Evolutionary conservation across 1,284 basidiomycete genomes (phyloP), one percentile per base, ranked within the genome.

Genomic region (Apiotrichum akiyoshidainum): DNA sequence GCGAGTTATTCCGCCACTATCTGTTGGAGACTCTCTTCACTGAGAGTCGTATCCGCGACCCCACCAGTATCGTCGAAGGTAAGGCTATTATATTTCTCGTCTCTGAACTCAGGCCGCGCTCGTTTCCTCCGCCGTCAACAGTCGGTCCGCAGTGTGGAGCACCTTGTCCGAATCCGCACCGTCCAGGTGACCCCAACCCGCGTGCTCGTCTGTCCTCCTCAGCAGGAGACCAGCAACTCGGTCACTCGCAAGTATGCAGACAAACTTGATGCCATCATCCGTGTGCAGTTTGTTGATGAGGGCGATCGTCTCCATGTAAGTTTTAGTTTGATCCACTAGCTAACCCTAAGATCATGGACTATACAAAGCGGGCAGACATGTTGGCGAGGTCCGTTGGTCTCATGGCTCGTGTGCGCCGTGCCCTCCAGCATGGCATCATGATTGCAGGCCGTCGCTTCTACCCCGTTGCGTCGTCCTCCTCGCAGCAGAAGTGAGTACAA

Each of bases 251-350:
- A 59, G 19, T 77, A 78, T 53, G 47, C 54, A 0, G 62, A 76
- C 45, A 54, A 65, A 14, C 58, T 75, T 0, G 72, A 78, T 50
- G 73, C 67, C 34, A 73, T 79, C 46, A 66, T 78, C 26, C 69
- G 78, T 6, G 77, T 78, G 0, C 68, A 72, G 54, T 78, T 79
- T 56, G 65, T 67, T 0, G 78, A 79, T 51, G 76, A 79, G 46
- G 70, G 74, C 35, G 74, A 74, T 45, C 61, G 64, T 22, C 59
- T 79, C 1, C 69, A 69, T 53, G 74, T 77, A 42, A 60, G 73
- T 8, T 12, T 11, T 17, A 10, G 26, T 8, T 5, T 12, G 19
- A n/a, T n/a, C 34, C 10, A 17, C 19, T 26, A 21, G 42, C 46
- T 41, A 46, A 61, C 22, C 5, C 19, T 26, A 51, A 77, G 69